Conservation (phyloP, 441 rosid species). For the Mallotus repandus region DNA sequence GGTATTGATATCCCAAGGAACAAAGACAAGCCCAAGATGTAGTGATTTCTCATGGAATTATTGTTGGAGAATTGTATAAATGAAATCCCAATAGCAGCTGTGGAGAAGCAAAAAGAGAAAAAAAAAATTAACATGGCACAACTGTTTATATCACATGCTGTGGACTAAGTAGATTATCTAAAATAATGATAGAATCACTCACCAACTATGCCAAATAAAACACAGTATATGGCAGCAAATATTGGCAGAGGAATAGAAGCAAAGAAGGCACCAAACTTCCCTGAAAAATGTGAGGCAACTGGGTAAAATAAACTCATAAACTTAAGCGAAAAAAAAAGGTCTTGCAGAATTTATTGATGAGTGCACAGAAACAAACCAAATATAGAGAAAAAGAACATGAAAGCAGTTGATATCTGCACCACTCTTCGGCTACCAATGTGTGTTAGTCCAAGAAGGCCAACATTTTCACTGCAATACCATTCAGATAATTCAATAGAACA, state of each 20-base stretch:
- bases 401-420: slow-evolving; percentile 85
- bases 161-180: background rate
- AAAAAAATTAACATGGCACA: background rate
- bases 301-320: slow-evolving; percentile 2
- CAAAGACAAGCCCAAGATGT: slow-evolving; percentile 73
- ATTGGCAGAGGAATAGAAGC: slow-evolving; percentile 93
- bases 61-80: slow-evolving; percentile 78
- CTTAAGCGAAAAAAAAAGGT: background rate
- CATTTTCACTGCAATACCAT: slow-evolving; percentile 75
- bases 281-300: slow-evolving; percentile 35
- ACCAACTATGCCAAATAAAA: slow-evolving; percentile 90
- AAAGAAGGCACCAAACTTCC: slow-evolving; percentile 94
- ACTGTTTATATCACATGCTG: background rate
- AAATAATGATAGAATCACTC: slow-evolving; percentile 29
- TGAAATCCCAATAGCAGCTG: slow-evolving; percentile 85
- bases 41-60: slow-evolving; percentile 86
- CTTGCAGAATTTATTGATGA: background rate
- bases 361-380: slow-evolving; percentile 55
- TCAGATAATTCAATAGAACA: slow-evolving; percentile 12
- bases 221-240: slow-evolving; percentile 87
- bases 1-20: slow-evolving; percentile 86
- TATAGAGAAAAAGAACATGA: slow-evolving; percentile 96
- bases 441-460: slow-evolving; percentile 91
- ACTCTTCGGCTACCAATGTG: slow-evolving; percentile 94
- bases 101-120: background rate